Conservation (phyloP, 345 rosid genomes). For the Brassica nigra region DNA sequence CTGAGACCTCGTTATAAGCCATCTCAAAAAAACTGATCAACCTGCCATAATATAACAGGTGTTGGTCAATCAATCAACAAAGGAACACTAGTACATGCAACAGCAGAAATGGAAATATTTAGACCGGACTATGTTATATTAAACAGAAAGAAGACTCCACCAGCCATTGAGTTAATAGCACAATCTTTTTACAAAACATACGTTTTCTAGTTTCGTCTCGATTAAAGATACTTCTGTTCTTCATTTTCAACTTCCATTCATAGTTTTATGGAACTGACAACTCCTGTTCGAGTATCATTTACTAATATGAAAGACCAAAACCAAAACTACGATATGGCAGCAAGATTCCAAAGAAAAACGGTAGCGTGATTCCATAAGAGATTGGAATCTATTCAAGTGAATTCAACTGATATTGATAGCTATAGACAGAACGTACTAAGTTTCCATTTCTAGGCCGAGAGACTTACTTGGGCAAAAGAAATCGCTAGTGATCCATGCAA, state of each 20-base stretch:
- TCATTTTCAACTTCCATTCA: neutral
- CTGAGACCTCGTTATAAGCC: constrained; percentile 34
- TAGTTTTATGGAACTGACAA: neutral
- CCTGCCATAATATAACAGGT: constrained; percentile 42
- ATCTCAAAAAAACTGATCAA: constrained; percentile 20
- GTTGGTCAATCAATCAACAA: constrained; percentile 10
- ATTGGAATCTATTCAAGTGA: constrained; percentile 1
- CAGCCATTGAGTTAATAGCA: neutral
- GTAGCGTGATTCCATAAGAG: neutral
- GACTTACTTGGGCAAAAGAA: constrained; percentile 30
- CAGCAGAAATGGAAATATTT: constrained; percentile 4
- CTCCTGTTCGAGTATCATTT: neutral
- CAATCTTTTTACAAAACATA: neutral
- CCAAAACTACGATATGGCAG: neutral
- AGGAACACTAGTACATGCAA: neutral
- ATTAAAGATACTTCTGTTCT: neutral
- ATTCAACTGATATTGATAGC: neutral
- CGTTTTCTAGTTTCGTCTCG: neutral
- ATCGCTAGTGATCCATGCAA: constrained; percentile 24
- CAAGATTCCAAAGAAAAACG: neutral
- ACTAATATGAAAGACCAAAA: neutral
- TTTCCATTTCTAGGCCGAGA: constrained; percentile 26
- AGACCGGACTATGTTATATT: neutral
- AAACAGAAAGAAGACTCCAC: constrained; percentile 1
- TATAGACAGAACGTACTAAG: neutral